Evolutionary conservation across 1,284 basidiomycete species (phyloP).

Genomic region (Rhodotorula sp.): DNA sequence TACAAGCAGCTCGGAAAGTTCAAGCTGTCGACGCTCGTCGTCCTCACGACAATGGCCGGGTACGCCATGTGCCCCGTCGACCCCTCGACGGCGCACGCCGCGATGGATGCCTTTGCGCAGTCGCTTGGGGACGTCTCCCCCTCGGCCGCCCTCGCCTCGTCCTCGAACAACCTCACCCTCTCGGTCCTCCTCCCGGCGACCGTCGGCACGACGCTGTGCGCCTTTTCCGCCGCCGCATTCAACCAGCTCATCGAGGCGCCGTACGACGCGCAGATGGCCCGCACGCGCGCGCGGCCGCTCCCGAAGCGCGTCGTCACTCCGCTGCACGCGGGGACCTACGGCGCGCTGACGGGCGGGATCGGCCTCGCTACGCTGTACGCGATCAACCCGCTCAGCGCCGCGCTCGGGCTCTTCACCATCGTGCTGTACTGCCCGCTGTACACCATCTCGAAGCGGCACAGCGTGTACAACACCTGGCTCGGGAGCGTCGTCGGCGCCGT

Average conservation of each 20-base stretch:
- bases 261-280: constrained; percentile 93
- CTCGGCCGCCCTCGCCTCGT: constrained; percentile 6
- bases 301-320: constrained; percentile 79
- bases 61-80: constrained; percentile 89
- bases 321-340: constrained; percentile 81
- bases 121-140: constrained; percentile 28
- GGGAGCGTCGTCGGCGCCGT: constrained; percentile 89
- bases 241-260: constrained; percentile 96
- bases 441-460: constrained; percentile 90
- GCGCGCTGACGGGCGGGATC: constrained; percentile 67
- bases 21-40: constrained; percentile 82
- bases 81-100: constrained; percentile 53
- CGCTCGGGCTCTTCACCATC: constrained; percentile 82
- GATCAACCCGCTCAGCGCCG: constrained; percentile 85
- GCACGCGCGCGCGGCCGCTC: constrained; percentile 87
- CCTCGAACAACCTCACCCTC: constrained; percentile 40
- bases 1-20: constrained; percentile 87
- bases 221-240: constrained; percentile 88
- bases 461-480: constrained; percentile 91
- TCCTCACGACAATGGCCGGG: constrained; percentile 86
- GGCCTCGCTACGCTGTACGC: constrained; percentile 77
- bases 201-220: constrained; percentile 84
- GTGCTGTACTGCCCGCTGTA: constrained; percentile 87
- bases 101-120: constrained; percentile 59
- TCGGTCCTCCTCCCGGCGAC: constrained; percentile 74